Base-by-base conservation (phyloP, 805 yeast species). In the Teunomyces atbi region DNA sequence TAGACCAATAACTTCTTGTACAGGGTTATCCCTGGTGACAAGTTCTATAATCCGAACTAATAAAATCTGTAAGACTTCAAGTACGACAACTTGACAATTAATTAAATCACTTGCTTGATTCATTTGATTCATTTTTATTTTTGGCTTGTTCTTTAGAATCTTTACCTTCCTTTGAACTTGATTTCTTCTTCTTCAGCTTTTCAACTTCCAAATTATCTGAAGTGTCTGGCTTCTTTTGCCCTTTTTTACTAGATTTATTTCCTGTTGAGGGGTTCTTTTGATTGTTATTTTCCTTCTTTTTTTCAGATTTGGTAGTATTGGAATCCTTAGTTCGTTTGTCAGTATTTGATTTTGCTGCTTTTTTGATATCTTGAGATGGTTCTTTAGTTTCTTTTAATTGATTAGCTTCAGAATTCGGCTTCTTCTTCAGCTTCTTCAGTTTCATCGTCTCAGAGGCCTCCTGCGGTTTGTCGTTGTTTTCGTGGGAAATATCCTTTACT, bases 241-340 rank as follows among this genome's bases (percentile, higher is more conserved):
- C 36, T 37, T 4, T 8, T 15, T 30, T 30, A 30, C 33, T 15
- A 7, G 33, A 30, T 8, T 16, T 13, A 13, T 6, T 13, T 4
- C 29, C 29, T 7, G 12, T 12, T 10, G 29, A 30, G 10, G 8
- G 11, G 8, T 13, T 30, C 15, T 13, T 13, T 13, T 30, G 15
- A 21, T 21, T 38, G 32, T 36, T 18, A 18, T 15, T 23, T 15
- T 20, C 13, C 19, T 35, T 20, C 32, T 30, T 5, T 16, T 21
- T 44, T 43, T 42, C 42, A 47, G 44, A 29, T 42, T 45, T 40
- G 27, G 39, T 7, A 21, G 38, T 15, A 18, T 18, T 16, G 38
- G 20, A 18, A 13, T 18, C 38, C n/a, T 35, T 35, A 16, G 23
- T 15, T 23, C 19, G 23, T 16, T 18, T 35, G 8, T 35, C 38